Conservation (phyloP, 2,329 filamentous ascomycete species). For the Arthrobotrys musiformis region DNA sequence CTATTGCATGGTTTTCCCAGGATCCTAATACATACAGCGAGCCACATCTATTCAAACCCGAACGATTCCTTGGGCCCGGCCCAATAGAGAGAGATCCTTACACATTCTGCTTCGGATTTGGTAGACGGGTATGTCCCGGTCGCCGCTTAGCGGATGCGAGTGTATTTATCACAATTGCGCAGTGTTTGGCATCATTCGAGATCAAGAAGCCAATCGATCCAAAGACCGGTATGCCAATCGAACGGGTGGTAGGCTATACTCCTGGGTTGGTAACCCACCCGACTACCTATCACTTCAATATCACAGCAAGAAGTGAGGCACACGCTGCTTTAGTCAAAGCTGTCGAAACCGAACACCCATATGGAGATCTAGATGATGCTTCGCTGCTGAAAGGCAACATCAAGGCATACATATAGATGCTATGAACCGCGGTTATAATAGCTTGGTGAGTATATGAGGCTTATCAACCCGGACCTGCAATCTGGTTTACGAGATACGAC, state of each 20-base stretch:
- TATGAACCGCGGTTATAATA: background rate
- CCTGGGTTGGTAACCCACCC: conserved; percentile 30
- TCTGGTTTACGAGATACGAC: background rate
- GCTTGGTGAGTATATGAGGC: background rate
- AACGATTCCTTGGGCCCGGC: conserved; percentile 65
- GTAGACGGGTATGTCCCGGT: conserved; percentile 70
- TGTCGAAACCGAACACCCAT: conserved; percentile 17
- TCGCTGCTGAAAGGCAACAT: conserved; percentile 13
- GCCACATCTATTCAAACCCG: conserved; percentile 72
- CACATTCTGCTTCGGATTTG: conserved; percentile 69
- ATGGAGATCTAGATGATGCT: conserved; percentile 19
- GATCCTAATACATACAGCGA: conserved; percentile 72
- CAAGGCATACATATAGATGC: background rate
- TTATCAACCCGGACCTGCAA: background rate
- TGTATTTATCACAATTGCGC: conserved; percentile 66
- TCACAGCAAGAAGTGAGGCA: conserved; percentile 26
- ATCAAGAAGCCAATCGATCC: conserved; percentile 56
- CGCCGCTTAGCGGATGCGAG: conserved; percentile 68
- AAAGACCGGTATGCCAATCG: conserved; percentile 47
- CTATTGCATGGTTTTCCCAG: conserved; percentile 70
- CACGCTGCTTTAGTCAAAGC: conserved; percentile 6
- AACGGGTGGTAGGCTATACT: conserved; percentile 17
- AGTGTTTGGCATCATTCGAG: conserved; percentile 67
- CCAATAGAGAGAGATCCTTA: conserved; percentile 62
- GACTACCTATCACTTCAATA: conserved; percentile 20